These are phyloP conservation scores for Filosporella fistucella DNA, from an alignment of 495 filamentous ascomycete genomes.

Conservation along the genomic window DNA sequence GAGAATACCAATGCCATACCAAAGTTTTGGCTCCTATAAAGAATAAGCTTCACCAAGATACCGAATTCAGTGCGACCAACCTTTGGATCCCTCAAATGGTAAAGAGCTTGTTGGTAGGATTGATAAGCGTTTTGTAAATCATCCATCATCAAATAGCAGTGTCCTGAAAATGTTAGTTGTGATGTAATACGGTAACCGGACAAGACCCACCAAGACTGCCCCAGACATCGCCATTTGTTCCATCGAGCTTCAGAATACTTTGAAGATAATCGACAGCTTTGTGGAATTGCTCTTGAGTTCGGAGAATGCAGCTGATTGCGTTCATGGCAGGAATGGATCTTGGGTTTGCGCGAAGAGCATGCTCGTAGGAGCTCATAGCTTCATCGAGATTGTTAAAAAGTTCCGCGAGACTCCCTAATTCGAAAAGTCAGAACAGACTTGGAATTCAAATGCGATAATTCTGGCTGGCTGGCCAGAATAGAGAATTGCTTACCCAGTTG, in stretches of 20 bases:
- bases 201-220: conserved; percentile 72
- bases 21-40: conserved; percentile 85
- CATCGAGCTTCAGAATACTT: conserved; percentile 85
- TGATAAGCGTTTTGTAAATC: conserved; percentile 95
- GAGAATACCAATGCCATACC: conserved; percentile 98
- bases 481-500: conserved; percentile 66
- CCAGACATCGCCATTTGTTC: conserved; percentile 91
- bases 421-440: background rate
- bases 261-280: conserved; percentile 93
- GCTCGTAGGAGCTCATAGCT: conserved; percentile 83
- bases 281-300: conserved; percentile 88
- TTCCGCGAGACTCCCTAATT: conserved; percentile 81
- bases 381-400: conserved; percentile 83
- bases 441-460: no score
- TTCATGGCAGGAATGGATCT: conserved; percentile 94
- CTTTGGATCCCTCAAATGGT: conserved; percentile 92
- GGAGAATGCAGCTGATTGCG: conserved; percentile 83
- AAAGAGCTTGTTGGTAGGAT: conserved; percentile 94
- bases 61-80: conserved; percentile 40
- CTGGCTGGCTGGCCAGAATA: background rate
- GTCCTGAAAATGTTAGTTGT: conserved; percentile 50
- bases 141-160: conserved; percentile 99
- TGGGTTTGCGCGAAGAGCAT: conserved; percentile 79
- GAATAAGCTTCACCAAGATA: background rate
- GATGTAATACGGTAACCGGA: background rate